These are phyloP conservation scores for Aspergillus uvarum DNA, from an alignment of 2,329 filamentous ascomycete species.

Conservation along the genomic window DNA sequence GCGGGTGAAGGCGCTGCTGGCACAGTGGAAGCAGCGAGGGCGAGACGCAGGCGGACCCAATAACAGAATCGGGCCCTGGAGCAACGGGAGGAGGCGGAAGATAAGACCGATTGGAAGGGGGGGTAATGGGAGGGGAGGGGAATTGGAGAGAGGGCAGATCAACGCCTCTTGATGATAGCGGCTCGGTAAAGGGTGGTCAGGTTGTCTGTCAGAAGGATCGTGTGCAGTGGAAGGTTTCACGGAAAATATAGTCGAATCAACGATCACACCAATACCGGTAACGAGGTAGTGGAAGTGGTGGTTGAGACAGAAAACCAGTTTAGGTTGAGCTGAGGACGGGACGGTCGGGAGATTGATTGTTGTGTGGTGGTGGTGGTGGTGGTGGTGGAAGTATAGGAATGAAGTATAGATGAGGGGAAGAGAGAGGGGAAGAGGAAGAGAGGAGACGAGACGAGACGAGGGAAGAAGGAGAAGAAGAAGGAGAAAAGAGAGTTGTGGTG, in stretches of 20 bases:
- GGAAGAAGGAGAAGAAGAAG: conserved; percentile 13
- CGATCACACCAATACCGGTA: background rate
- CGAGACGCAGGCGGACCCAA: conserved; percentile 3
- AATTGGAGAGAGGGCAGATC: background rate
- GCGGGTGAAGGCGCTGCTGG: conserved; percentile 10
- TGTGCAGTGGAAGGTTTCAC: background rate
- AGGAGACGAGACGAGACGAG: conserved; percentile 17
- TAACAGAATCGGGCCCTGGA: background rate
- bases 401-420: conserved; percentile 2
- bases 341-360: background rate
- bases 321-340: background rate
- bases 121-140: no score
- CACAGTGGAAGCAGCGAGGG: conserved; percentile 8
- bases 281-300: background rate
- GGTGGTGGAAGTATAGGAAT: background rate
- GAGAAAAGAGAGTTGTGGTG: conserved; percentile 12
- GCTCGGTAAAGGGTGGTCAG: background rate
- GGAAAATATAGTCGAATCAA: conserved; percentile 1
- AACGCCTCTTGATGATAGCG: background rate
- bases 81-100: background rate
- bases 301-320: background rate
- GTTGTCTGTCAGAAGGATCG: background rate
- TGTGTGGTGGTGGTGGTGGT: background rate
- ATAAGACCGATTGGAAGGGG: background rate
- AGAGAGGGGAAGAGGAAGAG: background rate